Conservation (phyloP, 179 eudicot species). For the Drosera spatulata region DNA sequence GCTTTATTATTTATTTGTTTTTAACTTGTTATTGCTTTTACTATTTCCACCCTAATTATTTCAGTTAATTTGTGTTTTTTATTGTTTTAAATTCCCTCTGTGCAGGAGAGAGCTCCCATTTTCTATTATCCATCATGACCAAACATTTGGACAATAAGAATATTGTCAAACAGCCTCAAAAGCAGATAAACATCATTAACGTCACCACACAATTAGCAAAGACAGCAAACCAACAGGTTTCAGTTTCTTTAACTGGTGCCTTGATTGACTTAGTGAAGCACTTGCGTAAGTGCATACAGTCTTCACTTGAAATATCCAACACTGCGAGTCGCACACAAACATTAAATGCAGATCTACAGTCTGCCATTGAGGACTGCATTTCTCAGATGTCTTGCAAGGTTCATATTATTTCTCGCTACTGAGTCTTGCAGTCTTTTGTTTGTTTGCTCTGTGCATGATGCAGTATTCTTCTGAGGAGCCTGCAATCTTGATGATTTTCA, state of each 20-base stretch:
- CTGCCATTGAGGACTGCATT: slow-evolving; percentile 68
- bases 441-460: not conserved
- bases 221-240: slow-evolving; percentile 43
- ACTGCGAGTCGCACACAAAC: slow-evolving; percentile 32
- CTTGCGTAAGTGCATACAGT: slow-evolving; percentile 71
- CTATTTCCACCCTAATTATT: not conserved
- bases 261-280: slow-evolving; percentile 60
- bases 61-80: slow-evolving; percentile 5
- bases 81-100: slow-evolving; percentile 4
- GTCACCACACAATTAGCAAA: slow-evolving; percentile 50
- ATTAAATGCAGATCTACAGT: slow-evolving; percentile 56
- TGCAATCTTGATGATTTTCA: no score
- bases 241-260: slow-evolving; percentile 62
- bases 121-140: slow-evolving; percentile 55
- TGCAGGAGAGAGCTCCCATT: slow-evolving; percentile 58
- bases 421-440: not conserved
- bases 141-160: slow-evolving; percentile 83
- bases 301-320: slow-evolving; percentile 43
- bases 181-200: slow-evolving; percentile 54
- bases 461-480: no score
- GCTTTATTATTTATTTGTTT: no score
- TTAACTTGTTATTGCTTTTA: no score
- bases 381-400: slow-evolving; percentile 67
- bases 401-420: slow-evolving; percentile 6
- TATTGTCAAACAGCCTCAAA: slow-evolving; percentile 53